These are phyloP conservation scores for Phytophthora kernoviae DNA, from an alignment of 352 stramenopile species.

Conservation along the genomic window DNA sequence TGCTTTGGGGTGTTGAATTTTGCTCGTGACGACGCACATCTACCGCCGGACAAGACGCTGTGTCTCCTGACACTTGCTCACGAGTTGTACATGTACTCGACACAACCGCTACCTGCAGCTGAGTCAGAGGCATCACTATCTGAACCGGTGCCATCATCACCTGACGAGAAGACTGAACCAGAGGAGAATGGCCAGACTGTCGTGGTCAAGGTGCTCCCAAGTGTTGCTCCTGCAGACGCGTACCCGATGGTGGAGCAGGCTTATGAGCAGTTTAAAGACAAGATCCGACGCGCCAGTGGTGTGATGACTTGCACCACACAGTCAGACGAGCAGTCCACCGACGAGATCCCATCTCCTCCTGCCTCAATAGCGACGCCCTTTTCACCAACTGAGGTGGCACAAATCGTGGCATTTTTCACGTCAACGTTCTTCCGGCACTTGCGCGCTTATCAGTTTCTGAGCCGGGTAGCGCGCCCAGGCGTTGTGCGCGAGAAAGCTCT, in stretches of 20 bases:
- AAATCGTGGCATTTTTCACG: constrained; percentile 71
- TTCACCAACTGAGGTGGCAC: constrained; percentile 46
- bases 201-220: background rate
- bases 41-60: constrained; percentile 43
- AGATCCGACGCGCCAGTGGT: constrained; percentile 25
- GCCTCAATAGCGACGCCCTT: constrained; percentile 18
- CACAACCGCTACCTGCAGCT: constrained; percentile 12
- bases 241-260: constrained; percentile 38
- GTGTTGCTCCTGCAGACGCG: background rate
- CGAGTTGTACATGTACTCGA: constrained; percentile 61
- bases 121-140: constrained; percentile 4
- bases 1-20: constrained; percentile 75
- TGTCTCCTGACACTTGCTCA: constrained; percentile 54
- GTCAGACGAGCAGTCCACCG: background rate
- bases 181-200: background rate
- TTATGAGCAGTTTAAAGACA: constrained; percentile 47
- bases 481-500: constrained; percentile 39
- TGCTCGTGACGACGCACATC: constrained; percentile 45
- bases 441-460: constrained; percentile 62
- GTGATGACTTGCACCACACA: background rate
- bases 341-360: background rate
- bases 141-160: constrained; percentile 10
- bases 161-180: constrained; percentile 2
- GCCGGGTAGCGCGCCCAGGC: constrained; percentile 22
- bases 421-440: constrained; percentile 76